Conservation (phyloP, 805 yeast genomes). For the Wickerhamiella dianesei region DNA sequence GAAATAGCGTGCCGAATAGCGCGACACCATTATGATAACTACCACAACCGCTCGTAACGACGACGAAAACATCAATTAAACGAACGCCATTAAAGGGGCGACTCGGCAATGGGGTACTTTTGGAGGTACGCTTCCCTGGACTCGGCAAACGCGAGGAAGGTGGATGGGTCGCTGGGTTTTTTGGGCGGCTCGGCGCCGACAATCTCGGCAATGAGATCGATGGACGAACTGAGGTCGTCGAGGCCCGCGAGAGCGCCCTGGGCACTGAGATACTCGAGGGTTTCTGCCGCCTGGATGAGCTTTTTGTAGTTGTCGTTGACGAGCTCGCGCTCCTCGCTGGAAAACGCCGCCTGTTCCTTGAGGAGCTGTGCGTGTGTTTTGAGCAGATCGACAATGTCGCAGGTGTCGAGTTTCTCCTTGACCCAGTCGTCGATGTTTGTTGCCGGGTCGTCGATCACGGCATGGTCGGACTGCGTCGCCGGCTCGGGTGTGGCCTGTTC, state of each 20-base stretch:
- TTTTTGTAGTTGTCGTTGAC: constrained; percentile 29
- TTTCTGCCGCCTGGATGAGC: constrained; percentile 25
- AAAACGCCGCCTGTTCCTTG: constrained; percentile 22
- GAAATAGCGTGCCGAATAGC: no score
- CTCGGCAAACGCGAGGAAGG: background rate
- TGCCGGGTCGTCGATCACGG: constrained; percentile 17
- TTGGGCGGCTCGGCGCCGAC: background rate
- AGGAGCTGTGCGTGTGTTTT: constrained; percentile 20
- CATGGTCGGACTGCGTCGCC: constrained; percentile 12
- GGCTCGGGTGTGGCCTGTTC: constrained; percentile 4
- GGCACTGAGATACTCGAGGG: constrained; percentile 20
- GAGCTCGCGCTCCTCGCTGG: constrained; percentile 28
- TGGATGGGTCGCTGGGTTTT: background rate
- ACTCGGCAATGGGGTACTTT: background rate
- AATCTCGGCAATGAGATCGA: constrained; percentile 8
- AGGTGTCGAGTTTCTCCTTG: constrained; percentile 10
- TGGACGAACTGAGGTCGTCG: constrained; percentile 6
- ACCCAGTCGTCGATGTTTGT: constrained; percentile 14
- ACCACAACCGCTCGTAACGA: no score
- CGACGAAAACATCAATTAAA: no score
- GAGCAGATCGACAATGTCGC: constrained; percentile 18
- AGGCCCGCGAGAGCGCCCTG: constrained; percentile 17
- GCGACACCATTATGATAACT: no score
- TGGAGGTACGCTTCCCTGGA: background rate
- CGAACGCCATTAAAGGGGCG: no score